These are phyloP conservation scores for Penicillium thymicola DNA, from an alignment of 2,329 filamentous ascomycete species.

Conservation along the genomic window DNA sequence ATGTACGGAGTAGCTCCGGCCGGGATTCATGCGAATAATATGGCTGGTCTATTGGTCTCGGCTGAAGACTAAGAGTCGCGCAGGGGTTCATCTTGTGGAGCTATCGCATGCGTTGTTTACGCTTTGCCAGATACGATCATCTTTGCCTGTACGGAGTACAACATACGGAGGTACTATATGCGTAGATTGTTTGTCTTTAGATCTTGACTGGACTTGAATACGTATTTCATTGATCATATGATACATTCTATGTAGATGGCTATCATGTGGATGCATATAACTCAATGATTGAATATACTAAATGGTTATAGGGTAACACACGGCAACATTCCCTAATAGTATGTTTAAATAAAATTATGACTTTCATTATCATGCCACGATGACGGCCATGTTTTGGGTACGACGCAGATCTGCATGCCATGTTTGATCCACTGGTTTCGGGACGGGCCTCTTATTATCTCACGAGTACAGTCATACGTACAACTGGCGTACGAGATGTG, in stretches of 20 bases:
- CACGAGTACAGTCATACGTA: constrained; percentile 13
- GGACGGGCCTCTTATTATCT: constrained; percentile 20
- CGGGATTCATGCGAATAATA: constrained; percentile 6
- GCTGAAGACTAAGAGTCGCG: neutral
- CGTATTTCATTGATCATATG: neutral
- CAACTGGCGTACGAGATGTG: neutral
- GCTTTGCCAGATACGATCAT: neutral
- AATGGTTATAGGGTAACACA: neutral
- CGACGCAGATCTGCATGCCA: constrained; percentile 7
- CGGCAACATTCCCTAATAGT: neutral
- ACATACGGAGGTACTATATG: neutral
- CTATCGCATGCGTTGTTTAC: constrained; percentile 1
- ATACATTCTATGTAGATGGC: neutral
- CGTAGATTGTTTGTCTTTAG: neutral
- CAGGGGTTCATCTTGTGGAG: constrained; percentile 7
- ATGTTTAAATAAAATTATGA: neutral
- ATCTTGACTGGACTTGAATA: neutral
- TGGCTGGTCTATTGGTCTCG: neutral
- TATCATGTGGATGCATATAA: neutral
- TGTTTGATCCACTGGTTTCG: constrained; percentile 13
- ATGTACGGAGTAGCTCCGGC: constrained; percentile 2
- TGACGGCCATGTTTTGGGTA: constrained; percentile 5
- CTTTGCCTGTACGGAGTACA: neutral
- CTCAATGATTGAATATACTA: neutral
- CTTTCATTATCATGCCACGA: constrained; percentile 1